These are phyloP conservation scores for Solanum paucissectum DNA, from an alignment of 257 asterid species.

Conservation along the genomic window DNA sequence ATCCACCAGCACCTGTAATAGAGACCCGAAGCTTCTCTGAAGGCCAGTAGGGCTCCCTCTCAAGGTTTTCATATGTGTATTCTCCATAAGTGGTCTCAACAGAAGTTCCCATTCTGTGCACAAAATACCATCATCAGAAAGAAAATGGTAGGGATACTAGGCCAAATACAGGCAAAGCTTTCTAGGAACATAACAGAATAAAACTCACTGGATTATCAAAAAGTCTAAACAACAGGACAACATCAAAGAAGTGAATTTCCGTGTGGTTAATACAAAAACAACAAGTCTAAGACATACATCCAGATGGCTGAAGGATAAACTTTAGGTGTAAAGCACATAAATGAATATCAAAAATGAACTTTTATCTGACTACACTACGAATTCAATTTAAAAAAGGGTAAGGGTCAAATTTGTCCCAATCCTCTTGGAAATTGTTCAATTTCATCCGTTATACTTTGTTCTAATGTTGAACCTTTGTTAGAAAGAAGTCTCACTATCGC, in stretches of 20 bases:
- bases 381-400: not conserved
- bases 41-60: constrained; percentile 86
- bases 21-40: constrained; percentile 67
- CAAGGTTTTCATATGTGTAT: constrained; percentile 68
- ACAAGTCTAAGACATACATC: not conserved
- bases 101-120: constrained; percentile 60
- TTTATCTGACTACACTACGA: not conserved
- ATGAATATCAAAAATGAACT: not conserved
- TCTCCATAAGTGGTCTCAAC: constrained; percentile 46
- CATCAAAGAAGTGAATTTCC: not conserved
- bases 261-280: not conserved
- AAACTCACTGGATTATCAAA: not conserved
- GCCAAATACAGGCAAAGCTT: not conserved
- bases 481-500: not conserved
- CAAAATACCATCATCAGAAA: not conserved
- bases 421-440: not conserved
- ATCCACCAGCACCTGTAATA: constrained; percentile 88
- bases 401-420: not conserved
- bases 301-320: not conserved
- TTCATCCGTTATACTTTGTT: not conserved
- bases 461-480: not conserved
- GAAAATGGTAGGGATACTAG: not conserved
- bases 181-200: not conserved
- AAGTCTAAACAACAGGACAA: not conserved
- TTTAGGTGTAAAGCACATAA: not conserved